phyloP scores from a whole-genome alignment of 225 moss, liverwort and hornwort genomes.

The Thuidium tamariscinum region DNA sequence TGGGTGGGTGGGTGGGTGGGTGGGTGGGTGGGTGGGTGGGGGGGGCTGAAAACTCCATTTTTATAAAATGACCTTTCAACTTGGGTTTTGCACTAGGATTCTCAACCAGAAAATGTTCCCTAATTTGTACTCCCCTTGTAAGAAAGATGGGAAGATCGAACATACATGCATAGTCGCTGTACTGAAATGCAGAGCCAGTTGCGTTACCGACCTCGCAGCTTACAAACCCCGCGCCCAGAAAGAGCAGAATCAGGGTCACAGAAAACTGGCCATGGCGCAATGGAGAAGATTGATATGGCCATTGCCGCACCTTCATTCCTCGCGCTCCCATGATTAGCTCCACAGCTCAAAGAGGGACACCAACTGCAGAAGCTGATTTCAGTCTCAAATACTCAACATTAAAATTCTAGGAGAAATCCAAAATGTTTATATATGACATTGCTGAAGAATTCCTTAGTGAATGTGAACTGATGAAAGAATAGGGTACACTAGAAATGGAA shows the following conservation, averaged over 20 bases:
- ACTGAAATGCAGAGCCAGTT: fast-evolving
- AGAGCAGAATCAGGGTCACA: neutral
- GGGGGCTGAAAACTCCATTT: too few species aligned
- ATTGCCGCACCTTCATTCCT: neutral
- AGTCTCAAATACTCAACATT: fast-evolving
- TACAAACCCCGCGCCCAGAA: neutral
- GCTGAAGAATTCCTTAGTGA: neutral
- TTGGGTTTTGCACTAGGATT: fast-evolving
- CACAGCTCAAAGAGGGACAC: fast-evolving
- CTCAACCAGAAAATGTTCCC: neutral
- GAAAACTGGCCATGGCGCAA: neutral
- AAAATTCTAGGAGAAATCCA: neutral
- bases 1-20: too few species aligned
- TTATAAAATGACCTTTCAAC: fast-evolving
- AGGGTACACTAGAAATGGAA: neutral
- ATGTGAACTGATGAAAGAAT: neutral
- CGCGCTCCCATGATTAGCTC: neutral
- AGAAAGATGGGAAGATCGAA: neutral
- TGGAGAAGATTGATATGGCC: neutral
- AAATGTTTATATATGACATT: neutral
- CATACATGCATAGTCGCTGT: fast-evolving
- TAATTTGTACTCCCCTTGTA: too few species aligned
- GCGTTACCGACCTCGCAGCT: neutral
- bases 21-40: too few species aligned
- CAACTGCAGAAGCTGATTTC: too few species aligned